phyloP scores from a whole-genome alignment of 495 filamentous ascomycete genomes.

The Chaetomidium leptoderma region DNA sequence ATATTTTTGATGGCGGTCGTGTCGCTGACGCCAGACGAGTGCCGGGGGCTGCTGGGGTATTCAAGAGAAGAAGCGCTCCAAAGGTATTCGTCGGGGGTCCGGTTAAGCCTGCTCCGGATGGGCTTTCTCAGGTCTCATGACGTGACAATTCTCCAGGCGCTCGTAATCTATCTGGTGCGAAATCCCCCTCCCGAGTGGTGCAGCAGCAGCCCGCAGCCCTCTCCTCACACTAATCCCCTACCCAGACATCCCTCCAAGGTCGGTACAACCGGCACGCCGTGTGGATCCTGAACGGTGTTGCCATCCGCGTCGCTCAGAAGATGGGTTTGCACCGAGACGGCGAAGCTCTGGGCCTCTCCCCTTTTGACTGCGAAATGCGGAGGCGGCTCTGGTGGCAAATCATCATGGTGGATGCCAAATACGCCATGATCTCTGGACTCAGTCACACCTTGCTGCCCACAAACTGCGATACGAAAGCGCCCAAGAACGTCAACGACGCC shows the following conservation, averaged over 20 bases:
- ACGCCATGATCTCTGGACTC: slow-evolving; percentile 59
- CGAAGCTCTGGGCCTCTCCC: slow-evolving; percentile 57
- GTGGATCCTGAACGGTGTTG: slow-evolving; percentile 53
- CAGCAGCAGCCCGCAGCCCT: background rate
- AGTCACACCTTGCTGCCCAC: slow-evolving; percentile 50
- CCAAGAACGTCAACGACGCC: slow-evolving; percentile 55
- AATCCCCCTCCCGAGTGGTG: background rate
- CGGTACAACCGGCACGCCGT: slow-evolving; percentile 48
- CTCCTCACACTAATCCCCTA: slow-evolving; percentile 21
- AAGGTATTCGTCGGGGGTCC: slow-evolving; percentile 41
- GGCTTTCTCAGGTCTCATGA: slow-evolving; percentile 51
- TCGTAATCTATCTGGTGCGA: slow-evolving; percentile 51
- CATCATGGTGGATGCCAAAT: slow-evolving; percentile 57
- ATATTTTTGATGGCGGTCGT: slow-evolving; percentile 51
- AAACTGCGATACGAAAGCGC: slow-evolving; percentile 47
- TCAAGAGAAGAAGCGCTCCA: slow-evolving; percentile 39
- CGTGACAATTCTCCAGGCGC: slow-evolving; percentile 50
- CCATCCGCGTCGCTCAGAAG: slow-evolving; percentile 63
- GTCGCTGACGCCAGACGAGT: slow-evolving; percentile 48
- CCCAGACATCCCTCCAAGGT: slow-evolving; percentile 47
- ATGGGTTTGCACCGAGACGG: slow-evolving; percentile 73
- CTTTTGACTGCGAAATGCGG: slow-evolving; percentile 65
- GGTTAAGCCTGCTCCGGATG: slow-evolving; percentile 46
- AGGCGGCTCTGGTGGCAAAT: slow-evolving; percentile 73
- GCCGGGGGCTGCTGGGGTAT: slow-evolving; percentile 44